Conservation (phyloP, 73 alveolate genomes). For the Paraurostyla sp. region DNA sequence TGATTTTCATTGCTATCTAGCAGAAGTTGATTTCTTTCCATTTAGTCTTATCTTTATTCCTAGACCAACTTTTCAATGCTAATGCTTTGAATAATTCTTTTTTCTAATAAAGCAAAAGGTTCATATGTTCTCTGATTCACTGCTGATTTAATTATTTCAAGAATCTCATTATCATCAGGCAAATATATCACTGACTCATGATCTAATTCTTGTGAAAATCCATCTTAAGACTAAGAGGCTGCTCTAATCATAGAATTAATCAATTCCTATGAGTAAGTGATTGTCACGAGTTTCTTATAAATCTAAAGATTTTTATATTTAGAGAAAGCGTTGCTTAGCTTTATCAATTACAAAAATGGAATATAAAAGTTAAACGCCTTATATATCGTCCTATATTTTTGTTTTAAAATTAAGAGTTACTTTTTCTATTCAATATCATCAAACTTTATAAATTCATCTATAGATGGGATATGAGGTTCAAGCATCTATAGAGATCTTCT, state of each 20-base stretch:
- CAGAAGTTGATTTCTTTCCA: slow-evolving; percentile 15
- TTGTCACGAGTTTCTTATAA: slow-evolving; percentile 1
- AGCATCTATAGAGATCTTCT: neutral
- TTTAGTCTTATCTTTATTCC: slow-evolving; percentile 2
- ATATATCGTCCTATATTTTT: slow-evolving; percentile 17
- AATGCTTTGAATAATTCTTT: slow-evolving; percentile 30
- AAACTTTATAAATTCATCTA: slow-evolving; percentile 1
- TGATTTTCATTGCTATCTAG: too few relatives aligned
- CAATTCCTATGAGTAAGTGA: slow-evolving; percentile 3
- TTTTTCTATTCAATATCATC: slow-evolving; percentile 46
- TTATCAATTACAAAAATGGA: slow-evolving; percentile 54
- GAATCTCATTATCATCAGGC: slow-evolving; percentile 48
- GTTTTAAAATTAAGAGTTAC: neutral
- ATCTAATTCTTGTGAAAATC: neutral
- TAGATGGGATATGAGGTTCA: slow-evolving; percentile 40
- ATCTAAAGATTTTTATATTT: neutral
- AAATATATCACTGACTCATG: slow-evolving; percentile 20
- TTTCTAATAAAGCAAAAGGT: slow-evolving; percentile 24
- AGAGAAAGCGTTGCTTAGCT: neutral
- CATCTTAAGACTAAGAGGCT: neutral
- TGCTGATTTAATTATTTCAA: slow-evolving; percentile 11
- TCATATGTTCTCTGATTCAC: neutral
- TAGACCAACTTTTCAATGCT: slow-evolving; percentile 26
- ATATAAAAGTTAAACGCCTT: slow-evolving; percentile 68
- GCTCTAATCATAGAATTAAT: neutral